Conservation (phyloP, 2,329 filamentous ascomycete genomes). For the Aureobasidium sp. region DNA sequence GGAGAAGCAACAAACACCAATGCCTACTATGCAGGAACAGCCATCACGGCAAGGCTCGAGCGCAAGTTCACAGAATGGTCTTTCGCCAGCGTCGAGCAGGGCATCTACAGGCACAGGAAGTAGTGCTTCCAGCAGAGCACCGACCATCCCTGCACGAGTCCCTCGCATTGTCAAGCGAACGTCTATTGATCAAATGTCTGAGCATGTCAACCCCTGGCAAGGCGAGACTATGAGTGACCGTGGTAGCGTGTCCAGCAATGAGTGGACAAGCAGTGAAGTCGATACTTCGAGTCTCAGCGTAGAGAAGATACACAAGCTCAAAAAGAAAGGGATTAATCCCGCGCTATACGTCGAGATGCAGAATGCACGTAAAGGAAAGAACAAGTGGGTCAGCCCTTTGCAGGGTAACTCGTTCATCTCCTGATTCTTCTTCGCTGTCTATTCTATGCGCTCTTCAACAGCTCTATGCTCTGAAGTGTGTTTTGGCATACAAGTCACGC, state of each 20-base stretch:
- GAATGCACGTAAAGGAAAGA: conserved; percentile 33
- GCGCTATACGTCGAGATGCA: conserved; percentile 43
- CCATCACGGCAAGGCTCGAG: neutral
- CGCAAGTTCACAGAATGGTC: neutral
- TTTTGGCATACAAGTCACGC: neutral
- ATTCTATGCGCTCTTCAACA: neutral
- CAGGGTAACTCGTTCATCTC: conserved; percentile 75
- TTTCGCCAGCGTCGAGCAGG: neutral
- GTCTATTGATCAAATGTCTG: conserved; percentile 29
- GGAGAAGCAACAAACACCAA: neutral
- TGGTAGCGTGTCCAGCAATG: conserved; percentile 21
- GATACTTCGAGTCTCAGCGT: conserved; percentile 33
- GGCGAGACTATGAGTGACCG: conserved; percentile 8
- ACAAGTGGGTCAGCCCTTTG: conserved; percentile 12
- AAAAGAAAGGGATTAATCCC: conserved; percentile 43
- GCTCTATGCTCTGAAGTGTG: neutral
- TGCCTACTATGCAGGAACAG: neutral
- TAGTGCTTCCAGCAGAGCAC: neutral
- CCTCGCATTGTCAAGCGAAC: conserved; percentile 28
- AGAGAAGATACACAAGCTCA: conserved; percentile 37
- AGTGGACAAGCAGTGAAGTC: conserved; percentile 35
- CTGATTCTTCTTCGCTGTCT: conserved; percentile 56
- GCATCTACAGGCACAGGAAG: neutral
- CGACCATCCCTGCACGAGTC: neutral
- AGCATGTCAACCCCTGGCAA: conserved; percentile 23